A percentile compares a stretch with the other conserved stretches of the same genome.
Conservation (phyloP, 1,284 basidiomycete species). For the Heliocybe sulcata region DNA sequence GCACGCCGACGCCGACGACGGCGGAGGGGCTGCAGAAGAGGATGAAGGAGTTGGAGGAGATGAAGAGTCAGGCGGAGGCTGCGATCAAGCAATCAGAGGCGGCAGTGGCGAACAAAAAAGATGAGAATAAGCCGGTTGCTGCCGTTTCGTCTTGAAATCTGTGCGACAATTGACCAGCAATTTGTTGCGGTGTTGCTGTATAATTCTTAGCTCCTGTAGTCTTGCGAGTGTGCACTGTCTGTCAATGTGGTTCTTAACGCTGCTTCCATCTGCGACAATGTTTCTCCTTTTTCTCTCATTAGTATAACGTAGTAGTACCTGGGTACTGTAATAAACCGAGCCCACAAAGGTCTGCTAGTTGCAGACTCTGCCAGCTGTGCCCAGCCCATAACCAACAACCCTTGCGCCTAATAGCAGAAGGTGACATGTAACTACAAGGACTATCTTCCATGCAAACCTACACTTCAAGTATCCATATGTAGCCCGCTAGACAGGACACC, state of each 20-base stretch:
- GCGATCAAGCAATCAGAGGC: constrained; percentile 17
- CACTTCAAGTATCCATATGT: too few species aligned
- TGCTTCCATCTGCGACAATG: background rate
- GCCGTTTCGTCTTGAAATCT: background rate
- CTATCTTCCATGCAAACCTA: too few species aligned
- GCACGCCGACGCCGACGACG: constrained; percentile 23
- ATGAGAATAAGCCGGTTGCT: constrained; percentile 11
- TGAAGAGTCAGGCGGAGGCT: constrained; percentile 21
- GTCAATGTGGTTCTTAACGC: background rate
- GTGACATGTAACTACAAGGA: too few species aligned
- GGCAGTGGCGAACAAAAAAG: constrained; percentile 14
- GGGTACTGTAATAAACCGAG: background rate
- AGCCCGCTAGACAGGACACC: too few species aligned
- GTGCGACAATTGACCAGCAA: background rate
- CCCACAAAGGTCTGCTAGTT: background rate
- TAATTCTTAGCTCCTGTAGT: background rate
- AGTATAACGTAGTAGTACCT: background rate
- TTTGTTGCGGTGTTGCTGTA: background rate
- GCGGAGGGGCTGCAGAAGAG: constrained; percentile 51
- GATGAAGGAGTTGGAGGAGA: constrained; percentile 44
- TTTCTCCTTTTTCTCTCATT: background rate
- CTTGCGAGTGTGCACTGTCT: background rate
- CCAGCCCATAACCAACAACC: too few species aligned
- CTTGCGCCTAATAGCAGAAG: too few species aligned
- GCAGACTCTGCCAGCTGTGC: too few species aligned